These are phyloP conservation scores for Sarocladiaceae sp. DNA, from an alignment of 2,329 filamentous ascomycete species.

Conservation along the genomic window DNA sequence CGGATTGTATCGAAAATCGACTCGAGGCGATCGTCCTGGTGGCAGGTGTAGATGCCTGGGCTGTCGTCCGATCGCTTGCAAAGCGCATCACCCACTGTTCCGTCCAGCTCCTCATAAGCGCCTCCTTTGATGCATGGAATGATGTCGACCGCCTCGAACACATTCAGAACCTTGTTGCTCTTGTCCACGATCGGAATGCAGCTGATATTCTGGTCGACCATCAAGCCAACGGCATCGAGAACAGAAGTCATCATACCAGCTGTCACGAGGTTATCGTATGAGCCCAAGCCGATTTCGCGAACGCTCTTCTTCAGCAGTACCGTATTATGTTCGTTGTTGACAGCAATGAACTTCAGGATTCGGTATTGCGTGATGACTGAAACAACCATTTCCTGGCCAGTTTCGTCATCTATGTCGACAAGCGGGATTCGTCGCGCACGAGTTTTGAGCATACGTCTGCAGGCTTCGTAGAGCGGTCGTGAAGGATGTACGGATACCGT, in stretches of 20 bases:
- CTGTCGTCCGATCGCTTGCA: constrained; percentile 86
- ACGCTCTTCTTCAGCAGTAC: constrained; percentile 83
- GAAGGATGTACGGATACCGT: constrained; percentile 94
- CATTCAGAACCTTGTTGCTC: constrained; percentile 74
- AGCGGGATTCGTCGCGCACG: constrained; percentile 89
- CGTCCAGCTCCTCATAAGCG: constrained; percentile 81
- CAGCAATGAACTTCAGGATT: constrained; percentile 96
- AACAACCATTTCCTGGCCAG: constrained; percentile 83
- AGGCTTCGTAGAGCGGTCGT: constrained; percentile 88
- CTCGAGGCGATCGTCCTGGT: constrained; percentile 82
- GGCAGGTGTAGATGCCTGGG: constrained; percentile 94
- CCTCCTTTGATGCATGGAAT: constrained; percentile 93
- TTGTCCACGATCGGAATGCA: constrained; percentile 88
- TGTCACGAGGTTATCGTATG: constrained; percentile 73
- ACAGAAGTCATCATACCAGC: constrained; percentile 86
- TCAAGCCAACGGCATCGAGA: constrained; percentile 86
- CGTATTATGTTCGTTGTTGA: constrained; percentile 82
- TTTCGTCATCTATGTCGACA: constrained; percentile 91
- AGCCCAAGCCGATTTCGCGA: constrained; percentile 76
- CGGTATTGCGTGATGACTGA: constrained; percentile 98
- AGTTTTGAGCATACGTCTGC: constrained; percentile 87
- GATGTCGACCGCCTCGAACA: constrained; percentile 96
- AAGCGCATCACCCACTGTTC: constrained; percentile 82
- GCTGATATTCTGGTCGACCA: constrained; percentile 90
- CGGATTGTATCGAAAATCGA: constrained; percentile 96